Evolutionary conservation across 164 flowering plant species (phyloP), one percentile per base, ranked within the genome.

Genomic region (Saururus chinensis): DNA sequence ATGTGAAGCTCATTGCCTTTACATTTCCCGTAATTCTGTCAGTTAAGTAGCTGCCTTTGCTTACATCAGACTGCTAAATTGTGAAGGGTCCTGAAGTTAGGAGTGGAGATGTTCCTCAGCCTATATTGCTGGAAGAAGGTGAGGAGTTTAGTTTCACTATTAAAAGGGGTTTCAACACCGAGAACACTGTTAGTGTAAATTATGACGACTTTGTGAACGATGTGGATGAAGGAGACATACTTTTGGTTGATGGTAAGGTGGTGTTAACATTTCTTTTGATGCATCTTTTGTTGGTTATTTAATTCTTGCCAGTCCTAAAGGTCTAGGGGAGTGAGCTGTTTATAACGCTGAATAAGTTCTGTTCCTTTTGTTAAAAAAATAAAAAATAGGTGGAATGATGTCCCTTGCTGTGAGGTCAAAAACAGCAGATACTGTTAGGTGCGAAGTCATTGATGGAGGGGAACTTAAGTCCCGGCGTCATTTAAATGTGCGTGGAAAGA

Each of bases 351-450:
- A 17, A 35, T 37, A 7, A 19, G 22, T 37, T 57, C 7, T 57
- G 37, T 37, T 55, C 17, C 10, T 35, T 19, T 61, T 30, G 9
- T 60, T n/a, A 14, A 17, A 20, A n/a, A 22, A 41, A 23, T 69
- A 42, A 56, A n/a, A n/a, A n/a, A n/a, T 56, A 93, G 99, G 99
- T 76, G 99, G 99, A 71, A 93, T 93, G 97, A 88, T 93, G 91
- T 90, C 97, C 55, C 73, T 93, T 61, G 83, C 74, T 66, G 97
- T 93, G 62, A 84, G 77, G 74, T 84, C 90, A 51, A 93, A 93
- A 79, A 84, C 96, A 63, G 59, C 60, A n/a, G 90, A 93, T 74
- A 4, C 65, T 26, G 99, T 93, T 1, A 85, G 84, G 64, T 93
- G 99, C 67, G 69, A 70, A 63, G 99, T 93, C 21, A 68, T 91